These are phyloP conservation scores for Amauroascus niger DNA, from an alignment of 2,329 filamentous ascomycete species.

Conservation along the genomic window DNA sequence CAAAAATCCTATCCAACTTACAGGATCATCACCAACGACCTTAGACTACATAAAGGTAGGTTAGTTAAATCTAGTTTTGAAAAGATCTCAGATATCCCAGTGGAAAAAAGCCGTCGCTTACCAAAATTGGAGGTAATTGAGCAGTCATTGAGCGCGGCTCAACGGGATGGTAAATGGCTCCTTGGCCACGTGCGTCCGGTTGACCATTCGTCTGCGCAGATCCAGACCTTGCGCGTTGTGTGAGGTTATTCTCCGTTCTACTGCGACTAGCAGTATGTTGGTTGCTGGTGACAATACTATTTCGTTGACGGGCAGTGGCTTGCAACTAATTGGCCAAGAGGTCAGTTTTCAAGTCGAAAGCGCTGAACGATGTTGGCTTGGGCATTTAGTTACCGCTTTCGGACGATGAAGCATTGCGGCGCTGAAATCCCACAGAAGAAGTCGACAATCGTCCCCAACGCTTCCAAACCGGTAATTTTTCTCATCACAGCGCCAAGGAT, in stretches of 20 bases:
- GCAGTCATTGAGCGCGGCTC: slow-evolving; percentile 76
- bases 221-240: slow-evolving; percentile 57
- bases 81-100: neutral
- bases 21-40: slow-evolving; percentile 70
- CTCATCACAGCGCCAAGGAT: slow-evolving; percentile 94
- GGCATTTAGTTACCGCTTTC: slow-evolving; percentile 50
- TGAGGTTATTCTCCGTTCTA: slow-evolving; percentile 51
- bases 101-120: slow-evolving; percentile 30
- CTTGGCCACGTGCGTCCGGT: slow-evolving; percentile 44
- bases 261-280: slow-evolving; percentile 42
- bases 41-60: slow-evolving; percentile 54
- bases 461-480: slow-evolving; percentile 92
- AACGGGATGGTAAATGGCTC: slow-evolving; percentile 63
- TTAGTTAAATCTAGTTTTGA: slow-evolving; percentile 1
- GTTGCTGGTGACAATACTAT: slow-evolving; percentile 25
- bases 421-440: slow-evolving; percentile 94
- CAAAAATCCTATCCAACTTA: slow-evolving; percentile 88
- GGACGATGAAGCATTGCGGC: slow-evolving; percentile 92
- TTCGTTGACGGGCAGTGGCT: slow-evolving; percentile 31
- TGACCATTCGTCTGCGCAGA: slow-evolving; percentile 51
- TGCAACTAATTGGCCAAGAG: slow-evolving; percentile 23
- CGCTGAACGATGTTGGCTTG: slow-evolving; percentile 30
- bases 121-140: slow-evolving; percentile 82
- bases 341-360: neutral
- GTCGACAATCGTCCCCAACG: slow-evolving; percentile 82